Conservation (phyloP, 164 flowering plant genomes). For the Vitis riparia region DNA sequence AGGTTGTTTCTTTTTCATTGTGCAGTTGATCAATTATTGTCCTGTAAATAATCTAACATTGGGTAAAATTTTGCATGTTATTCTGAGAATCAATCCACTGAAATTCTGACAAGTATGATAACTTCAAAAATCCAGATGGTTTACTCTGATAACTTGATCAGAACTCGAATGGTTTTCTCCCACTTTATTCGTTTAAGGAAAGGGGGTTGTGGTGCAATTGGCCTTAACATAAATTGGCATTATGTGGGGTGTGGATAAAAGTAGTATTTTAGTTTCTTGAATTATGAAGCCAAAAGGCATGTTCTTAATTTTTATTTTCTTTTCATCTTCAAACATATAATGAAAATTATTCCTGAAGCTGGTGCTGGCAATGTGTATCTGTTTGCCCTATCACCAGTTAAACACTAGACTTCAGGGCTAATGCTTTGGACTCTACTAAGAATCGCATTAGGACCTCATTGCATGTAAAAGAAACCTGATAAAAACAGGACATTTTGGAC, state of each 20-base stretch:
- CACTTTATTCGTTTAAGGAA: neutral
- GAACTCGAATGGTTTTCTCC: no score
- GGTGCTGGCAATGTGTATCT: no score
- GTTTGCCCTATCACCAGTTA: no score
- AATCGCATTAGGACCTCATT: no score
- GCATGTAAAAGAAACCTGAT: no score
- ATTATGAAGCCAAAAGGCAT: neutral
- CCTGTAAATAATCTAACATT: neutral
- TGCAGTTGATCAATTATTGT: neutral
- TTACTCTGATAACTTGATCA: no score
- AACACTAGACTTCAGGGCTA: no score
- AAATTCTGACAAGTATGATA: neutral
- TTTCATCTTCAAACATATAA: no score
- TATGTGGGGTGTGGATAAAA: neutral
- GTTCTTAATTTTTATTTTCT: no score
- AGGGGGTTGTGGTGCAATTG: neutral
- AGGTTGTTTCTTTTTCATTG: conserved; percentile 44
- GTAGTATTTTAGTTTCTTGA: neutral
- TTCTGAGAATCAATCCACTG: neutral
- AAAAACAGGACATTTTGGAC: no score
- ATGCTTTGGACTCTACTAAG: no score
- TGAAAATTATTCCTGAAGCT: no score
- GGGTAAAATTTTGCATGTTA: neutral
- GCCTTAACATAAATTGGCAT: neutral
- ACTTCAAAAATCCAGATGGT: neutral